phyloP scores from a whole-genome alignment of 345 rosid species.

The Dipteronia dyeriana region DNA sequence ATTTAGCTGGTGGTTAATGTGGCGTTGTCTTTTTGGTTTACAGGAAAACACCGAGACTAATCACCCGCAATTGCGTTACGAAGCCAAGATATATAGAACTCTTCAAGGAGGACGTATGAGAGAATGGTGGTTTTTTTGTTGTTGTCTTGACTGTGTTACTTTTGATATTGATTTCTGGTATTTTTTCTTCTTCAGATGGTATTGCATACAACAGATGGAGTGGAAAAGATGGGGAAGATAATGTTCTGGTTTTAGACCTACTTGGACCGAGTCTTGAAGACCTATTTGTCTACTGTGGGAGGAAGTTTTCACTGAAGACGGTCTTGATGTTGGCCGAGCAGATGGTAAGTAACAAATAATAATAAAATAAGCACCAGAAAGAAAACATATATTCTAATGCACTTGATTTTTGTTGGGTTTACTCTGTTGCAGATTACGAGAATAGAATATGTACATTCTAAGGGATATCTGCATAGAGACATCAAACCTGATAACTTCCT shows the following conservation, averaged over 20 bases:
- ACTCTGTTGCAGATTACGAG: constrained; percentile 48
- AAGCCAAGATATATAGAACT: constrained; percentile 60
- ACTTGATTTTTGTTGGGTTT: constrained; percentile 12
- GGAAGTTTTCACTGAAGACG: constrained; percentile 65
- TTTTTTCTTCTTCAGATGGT: constrained; percentile 43
- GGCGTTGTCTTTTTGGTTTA: constrained; percentile 9
- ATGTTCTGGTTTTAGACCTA: constrained; percentile 53
- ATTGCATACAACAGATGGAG: constrained; percentile 52
- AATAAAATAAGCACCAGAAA: background rate
- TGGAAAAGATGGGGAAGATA: constrained; percentile 56
- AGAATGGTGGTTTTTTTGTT: constrained; percentile 5
- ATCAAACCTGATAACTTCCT: constrained; percentile 81
- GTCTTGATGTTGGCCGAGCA: constrained; percentile 71
- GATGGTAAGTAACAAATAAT: constrained; percentile 41
- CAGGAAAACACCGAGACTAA: constrained; percentile 63
- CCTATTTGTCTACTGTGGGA: constrained; percentile 64
- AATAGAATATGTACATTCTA: constrained; percentile 65
- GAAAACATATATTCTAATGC: background rate
- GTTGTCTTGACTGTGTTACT: background rate
- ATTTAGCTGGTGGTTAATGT: background rate
- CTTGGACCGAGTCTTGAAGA: constrained; percentile 75
- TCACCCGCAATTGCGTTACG: constrained; percentile 60
- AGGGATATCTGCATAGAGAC: constrained; percentile 74
- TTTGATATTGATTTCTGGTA: background rate
- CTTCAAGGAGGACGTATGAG: constrained; percentile 63